Percentiles rank a stretch among this genome's conserved stretches.
phyloP scores from a whole-genome alignment of 192 early-diverging fungal genomes.

The Entomortierella parvispora region DNA sequence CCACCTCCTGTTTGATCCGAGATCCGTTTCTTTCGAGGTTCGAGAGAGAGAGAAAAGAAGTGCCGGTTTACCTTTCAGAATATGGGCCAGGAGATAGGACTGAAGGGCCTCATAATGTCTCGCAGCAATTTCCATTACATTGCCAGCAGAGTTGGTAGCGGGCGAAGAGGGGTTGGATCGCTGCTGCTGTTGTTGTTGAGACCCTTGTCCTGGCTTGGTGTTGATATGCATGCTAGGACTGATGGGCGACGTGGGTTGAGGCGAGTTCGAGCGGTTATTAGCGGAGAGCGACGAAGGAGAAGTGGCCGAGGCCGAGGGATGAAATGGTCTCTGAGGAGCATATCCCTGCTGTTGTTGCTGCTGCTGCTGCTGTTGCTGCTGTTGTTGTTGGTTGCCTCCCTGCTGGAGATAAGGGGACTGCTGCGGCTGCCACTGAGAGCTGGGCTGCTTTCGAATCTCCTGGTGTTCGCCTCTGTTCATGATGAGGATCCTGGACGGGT shows the following conservation, averaged over 20 bases:
- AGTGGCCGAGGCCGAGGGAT: slow-evolving; percentile 17
- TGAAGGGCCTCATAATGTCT: slow-evolving; percentile 66
- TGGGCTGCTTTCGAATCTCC: slow-evolving; percentile 10
- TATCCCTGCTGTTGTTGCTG: slow-evolving; percentile 30
- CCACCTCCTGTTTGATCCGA: background rate
- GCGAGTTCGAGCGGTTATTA: slow-evolving; percentile 31
- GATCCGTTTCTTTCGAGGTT: background rate
- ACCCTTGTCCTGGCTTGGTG: slow-evolving; percentile 7
- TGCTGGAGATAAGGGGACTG: background rate
- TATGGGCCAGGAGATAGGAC: slow-evolving; percentile 58
- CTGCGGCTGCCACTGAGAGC: slow-evolving; percentile 36
- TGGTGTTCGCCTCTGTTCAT: slow-evolving; percentile 7
- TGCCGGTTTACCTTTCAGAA: slow-evolving; percentile 46
- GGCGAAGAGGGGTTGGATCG: slow-evolving; percentile 42
- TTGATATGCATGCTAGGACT: slow-evolving; percentile 44
- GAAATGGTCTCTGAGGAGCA: slow-evolving; percentile 24
- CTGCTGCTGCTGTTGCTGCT: slow-evolving; percentile 12
- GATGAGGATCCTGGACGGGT: background rate
- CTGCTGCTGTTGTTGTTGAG: slow-evolving; percentile 15
- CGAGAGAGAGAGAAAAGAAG: background rate
- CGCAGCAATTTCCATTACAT: slow-evolving; percentile 56
- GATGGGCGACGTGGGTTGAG: slow-evolving; percentile 34
- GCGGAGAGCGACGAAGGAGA: slow-evolving; percentile 12
- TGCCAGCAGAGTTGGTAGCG: slow-evolving; percentile 9
- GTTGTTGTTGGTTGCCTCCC: background rate